These are phyloP conservation scores for Pestalotiopsis fici DNA, from an alignment of 2,329 filamentous ascomycete species.

Conservation along the genomic window DNA sequence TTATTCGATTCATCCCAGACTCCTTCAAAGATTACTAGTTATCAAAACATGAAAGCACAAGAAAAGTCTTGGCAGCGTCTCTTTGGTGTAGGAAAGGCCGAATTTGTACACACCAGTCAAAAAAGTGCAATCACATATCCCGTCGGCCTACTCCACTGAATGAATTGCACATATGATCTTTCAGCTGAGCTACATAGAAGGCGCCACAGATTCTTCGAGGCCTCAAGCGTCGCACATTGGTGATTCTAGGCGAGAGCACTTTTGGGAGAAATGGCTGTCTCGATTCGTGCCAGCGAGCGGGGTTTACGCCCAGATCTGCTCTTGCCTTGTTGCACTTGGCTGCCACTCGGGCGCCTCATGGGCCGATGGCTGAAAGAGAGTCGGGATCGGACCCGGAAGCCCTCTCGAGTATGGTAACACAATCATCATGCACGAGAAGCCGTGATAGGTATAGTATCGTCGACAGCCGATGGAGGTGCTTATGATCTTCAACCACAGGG, in stretches of 20 bases:
- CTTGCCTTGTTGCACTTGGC: not conserved
- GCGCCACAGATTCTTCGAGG: not conserved
- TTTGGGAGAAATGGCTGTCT: not conserved
- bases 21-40: not conserved
- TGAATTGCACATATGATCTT: not conserved
- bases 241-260: not conserved
- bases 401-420: not conserved
- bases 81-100: not conserved
- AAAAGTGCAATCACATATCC: not conserved
- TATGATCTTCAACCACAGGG: not conserved
- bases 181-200: not conserved
- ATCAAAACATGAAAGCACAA: not conserved
- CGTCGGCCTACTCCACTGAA: not conserved
- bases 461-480: not conserved
- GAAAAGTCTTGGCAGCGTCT: not conserved
- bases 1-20: not conserved
- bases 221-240: not conserved
- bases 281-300: not conserved
- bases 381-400: not conserved
- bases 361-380: not conserved
- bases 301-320: not conserved
- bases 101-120: not conserved
- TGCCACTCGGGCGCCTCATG: not conserved
- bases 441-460: not conserved
- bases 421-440: not conserved